phyloP scores from a whole-genome alignment of 2,329 filamentous ascomycete species.

The Claviceps quebecensis region DNA sequence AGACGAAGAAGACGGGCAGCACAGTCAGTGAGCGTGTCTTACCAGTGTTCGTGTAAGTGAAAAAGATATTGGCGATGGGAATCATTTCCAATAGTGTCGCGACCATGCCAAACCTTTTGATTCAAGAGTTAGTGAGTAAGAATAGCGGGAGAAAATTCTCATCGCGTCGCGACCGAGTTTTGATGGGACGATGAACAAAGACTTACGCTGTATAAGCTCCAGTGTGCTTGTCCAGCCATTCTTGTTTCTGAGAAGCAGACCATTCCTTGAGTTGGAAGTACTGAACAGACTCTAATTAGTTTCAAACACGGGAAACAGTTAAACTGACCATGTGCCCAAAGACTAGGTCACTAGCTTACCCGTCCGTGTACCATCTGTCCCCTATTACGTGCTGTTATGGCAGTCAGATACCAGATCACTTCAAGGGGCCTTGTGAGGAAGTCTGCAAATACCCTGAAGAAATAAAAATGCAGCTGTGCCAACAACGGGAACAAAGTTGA shows the following conservation, averaged over 20 bases:
- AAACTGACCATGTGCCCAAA: neutral
- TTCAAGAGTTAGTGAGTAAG: conserved; percentile 4
- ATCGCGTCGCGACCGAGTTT: neutral
- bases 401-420: neutral
- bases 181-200: neutral
- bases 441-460: conserved; percentile 46
- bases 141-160: neutral
- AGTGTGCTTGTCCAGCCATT: conserved; percentile 56
- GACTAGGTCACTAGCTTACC: conserved; percentile 34
- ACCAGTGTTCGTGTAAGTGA: conserved; percentile 78
- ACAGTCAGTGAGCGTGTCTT: conserved; percentile 10
- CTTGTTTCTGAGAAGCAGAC: conserved; percentile 47
- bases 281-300: conserved; percentile 22
- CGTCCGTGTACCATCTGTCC: conserved; percentile 37
- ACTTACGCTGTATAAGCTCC: conserved; percentile 72
- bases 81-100: conserved; percentile 75
- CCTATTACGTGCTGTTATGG: conserved; percentile 27
- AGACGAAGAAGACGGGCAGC: neutral
- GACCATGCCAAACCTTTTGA: conserved; percentile 52
- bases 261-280: conserved; percentile 91
- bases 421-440: neutral
- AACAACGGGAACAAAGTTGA: conserved; percentile 86
- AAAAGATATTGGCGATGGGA: conserved; percentile 68
- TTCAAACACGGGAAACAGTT: neutral
- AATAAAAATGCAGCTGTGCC: conserved; percentile 71